Conservation (phyloP, 805 yeast species). For the Suhomyces sp. region DNA sequence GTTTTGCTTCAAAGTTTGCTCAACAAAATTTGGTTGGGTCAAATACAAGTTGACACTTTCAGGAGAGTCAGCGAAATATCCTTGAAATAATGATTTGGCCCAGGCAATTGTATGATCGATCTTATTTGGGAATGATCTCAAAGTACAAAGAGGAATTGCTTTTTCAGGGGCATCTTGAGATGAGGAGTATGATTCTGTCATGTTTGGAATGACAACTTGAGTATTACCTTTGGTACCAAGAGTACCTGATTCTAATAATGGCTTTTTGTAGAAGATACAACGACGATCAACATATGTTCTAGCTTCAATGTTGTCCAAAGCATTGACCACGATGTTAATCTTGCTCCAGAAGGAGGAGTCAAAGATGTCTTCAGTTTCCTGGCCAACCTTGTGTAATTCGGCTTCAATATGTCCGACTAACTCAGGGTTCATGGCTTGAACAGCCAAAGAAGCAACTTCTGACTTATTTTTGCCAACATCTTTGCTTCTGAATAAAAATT, state of each 20-base stretch:
- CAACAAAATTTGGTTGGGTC: slow-evolving; percentile 89
- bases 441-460: slow-evolving; percentile 87
- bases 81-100: slow-evolving; percentile 95
- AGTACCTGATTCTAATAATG: slow-evolving; percentile 94
- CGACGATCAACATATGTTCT: slow-evolving; percentile 97
- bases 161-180: slow-evolving; percentile 99
- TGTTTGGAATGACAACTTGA: slow-evolving; percentile 88
- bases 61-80: slow-evolving; percentile 85
- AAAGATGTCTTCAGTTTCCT: slow-evolving; percentile 86
- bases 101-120: slow-evolving; percentile 99
- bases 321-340: slow-evolving; percentile 90
- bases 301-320: slow-evolving; percentile 96
- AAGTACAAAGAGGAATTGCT: slow-evolving; percentile 93
- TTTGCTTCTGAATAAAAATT: slow-evolving; percentile 88
- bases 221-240: slow-evolving; percentile 98
- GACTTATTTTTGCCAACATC: slow-evolving; percentile 93
- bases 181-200: slow-evolving; percentile 94
- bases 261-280: slow-evolving; percentile 88
- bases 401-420: slow-evolving; percentile 73
- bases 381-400: slow-evolving; percentile 83
- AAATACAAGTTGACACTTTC: slow-evolving; percentile 90
- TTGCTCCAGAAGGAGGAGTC: slow-evolving; percentile 80
- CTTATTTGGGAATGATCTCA: slow-evolving; percentile 96
- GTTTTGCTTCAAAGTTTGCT: slow-evolving; percentile 83
- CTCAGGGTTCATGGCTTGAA: slow-evolving; percentile 79